A percentile compares a stretch with the other conserved stretches of the same genome.
These are phyloP conservation scores for Canavalia ensiformis DNA, from an alignment of 306 rosid species.

Conservation along the genomic window DNA sequence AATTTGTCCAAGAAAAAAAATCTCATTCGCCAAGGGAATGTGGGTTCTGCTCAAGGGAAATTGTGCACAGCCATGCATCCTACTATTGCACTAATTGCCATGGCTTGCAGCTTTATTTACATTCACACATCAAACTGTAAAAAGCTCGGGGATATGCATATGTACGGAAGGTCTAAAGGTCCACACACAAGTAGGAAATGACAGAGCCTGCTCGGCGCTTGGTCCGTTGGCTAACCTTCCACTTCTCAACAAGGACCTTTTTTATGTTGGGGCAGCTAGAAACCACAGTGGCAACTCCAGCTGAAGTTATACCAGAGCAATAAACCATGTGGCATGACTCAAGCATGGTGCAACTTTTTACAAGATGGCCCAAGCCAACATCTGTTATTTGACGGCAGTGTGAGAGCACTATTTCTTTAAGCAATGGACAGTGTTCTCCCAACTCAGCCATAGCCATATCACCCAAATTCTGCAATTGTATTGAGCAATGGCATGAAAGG, in stretches of 20 bases:
- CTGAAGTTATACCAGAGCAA: slow-evolving; percentile 81
- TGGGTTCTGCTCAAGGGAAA: slow-evolving; percentile 24
- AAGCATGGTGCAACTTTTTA: slow-evolving; percentile 69
- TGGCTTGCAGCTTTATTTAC: slow-evolving; percentile 30
- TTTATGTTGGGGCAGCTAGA: slow-evolving; percentile 85
- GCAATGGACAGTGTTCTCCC: slow-evolving; percentile 87
- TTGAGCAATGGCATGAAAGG: slow-evolving; percentile 30
- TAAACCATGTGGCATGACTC: slow-evolving; percentile 95
- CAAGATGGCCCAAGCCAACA: slow-evolving; percentile 82
- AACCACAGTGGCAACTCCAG: slow-evolving; percentile 88
- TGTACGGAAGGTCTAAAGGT: slow-evolving; percentile 57
- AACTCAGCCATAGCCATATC: slow-evolving; percentile 88
- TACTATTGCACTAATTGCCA: slow-evolving; percentile 7
- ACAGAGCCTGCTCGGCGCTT: slow-evolving; percentile 84
- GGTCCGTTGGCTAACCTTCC: slow-evolving; percentile 94
- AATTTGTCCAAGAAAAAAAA: slow-evolving; percentile 38
- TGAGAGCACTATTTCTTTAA: slow-evolving; percentile 80
- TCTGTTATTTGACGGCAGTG: slow-evolving; percentile 95
- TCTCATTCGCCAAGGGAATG: slow-evolving; percentile 1
- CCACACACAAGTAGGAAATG: slow-evolving; percentile 84
- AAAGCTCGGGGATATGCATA: slow-evolving; percentile 33
- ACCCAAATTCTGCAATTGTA: slow-evolving; percentile 75
- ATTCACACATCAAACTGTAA: slow-evolving; percentile 14
- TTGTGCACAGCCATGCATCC: slow-evolving; percentile 35
- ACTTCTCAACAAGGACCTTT: slow-evolving; percentile 93